Conservation (phyloP, 805 yeast genomes). For the Nakazawaea ambrosiae region DNA sequence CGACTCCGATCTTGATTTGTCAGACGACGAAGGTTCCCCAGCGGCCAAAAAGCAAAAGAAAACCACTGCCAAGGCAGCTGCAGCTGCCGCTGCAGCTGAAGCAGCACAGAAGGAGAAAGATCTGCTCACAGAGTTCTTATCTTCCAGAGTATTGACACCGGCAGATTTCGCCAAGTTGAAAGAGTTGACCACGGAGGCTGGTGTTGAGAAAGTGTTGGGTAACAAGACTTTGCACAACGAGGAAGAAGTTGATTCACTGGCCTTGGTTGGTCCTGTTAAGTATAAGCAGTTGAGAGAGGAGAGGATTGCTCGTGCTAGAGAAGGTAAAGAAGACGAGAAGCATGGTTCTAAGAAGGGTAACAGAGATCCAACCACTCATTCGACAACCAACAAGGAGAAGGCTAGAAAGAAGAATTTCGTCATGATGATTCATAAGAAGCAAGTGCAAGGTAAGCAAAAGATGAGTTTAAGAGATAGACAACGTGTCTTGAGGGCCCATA, state of each 20-base stretch:
- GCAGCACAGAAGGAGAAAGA: conserved; percentile 25
- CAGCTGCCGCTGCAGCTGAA: conserved; percentile 17
- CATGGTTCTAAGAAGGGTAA: conserved; percentile 86
- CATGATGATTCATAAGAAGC: conserved; percentile 95
- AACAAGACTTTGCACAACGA: conserved; percentile 49
- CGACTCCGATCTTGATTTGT: conserved; percentile 46
- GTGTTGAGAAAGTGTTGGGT: conserved; percentile 57
- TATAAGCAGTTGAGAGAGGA: conserved; percentile 88
- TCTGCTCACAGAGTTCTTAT: conserved; percentile 52
- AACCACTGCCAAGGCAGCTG: conserved; percentile 21
- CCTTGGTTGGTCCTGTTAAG: conserved; percentile 71
- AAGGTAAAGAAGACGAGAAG: conserved; percentile 89
- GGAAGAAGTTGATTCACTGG: conserved; percentile 75
- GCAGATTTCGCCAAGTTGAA: conserved; percentile 96
- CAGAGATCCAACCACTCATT: conserved; percentile 63
- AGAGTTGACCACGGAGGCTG: conserved; percentile 79
- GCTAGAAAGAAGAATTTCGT: conserved; percentile 97
- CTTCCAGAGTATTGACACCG: conserved; percentile 84
- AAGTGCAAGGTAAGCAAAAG: conserved; percentile 91
- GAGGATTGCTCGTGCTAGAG: conserved; percentile 76
- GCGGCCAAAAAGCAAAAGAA: conserved; percentile 21
- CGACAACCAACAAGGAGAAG: conserved; percentile 94
- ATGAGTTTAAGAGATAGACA: conserved; percentile 88
- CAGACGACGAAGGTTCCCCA: conserved; percentile 31
- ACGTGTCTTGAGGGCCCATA: conserved; percentile 77